Conservation (phyloP, 768 basidiomycete genomes). For the Termitomyces sp. region DNA sequence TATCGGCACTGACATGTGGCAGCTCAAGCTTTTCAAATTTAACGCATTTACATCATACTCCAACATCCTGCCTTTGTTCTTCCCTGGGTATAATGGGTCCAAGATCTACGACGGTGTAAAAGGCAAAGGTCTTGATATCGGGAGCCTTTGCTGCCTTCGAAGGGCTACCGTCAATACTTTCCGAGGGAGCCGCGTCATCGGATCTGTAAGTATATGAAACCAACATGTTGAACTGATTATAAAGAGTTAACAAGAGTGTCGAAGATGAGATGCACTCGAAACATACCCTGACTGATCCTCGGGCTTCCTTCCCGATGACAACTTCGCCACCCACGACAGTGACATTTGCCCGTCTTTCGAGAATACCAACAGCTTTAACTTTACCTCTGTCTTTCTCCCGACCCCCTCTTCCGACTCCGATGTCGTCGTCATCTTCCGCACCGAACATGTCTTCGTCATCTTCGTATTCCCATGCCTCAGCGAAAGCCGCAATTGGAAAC, state of each 20-base stretch:
- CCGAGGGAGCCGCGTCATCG: slow-evolving; percentile 72
- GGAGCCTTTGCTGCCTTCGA: slow-evolving; percentile 44
- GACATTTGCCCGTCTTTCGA: slow-evolving; percentile 87
- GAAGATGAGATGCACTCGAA: background rate
- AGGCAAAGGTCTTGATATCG: slow-evolving; percentile 85
- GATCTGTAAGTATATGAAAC: slow-evolving; percentile 92
- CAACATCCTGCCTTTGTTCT: slow-evolving; percentile 21
- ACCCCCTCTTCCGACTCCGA: slow-evolving; percentile 27
- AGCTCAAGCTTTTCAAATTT: background rate
- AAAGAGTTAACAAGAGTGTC: background rate
- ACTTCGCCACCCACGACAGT: slow-evolving; percentile 89
- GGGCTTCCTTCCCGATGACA: slow-evolving; percentile 73
- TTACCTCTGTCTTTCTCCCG: slow-evolving; percentile 41
- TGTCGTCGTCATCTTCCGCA: slow-evolving; percentile 54
- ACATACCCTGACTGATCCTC: slow-evolving; percentile 73
- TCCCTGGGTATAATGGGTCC: slow-evolving; percentile 65
- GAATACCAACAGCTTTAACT: slow-evolving; percentile 64
- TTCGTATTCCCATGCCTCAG: slow-evolving; percentile 98
- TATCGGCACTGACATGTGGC: background rate
- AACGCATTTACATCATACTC: background rate
- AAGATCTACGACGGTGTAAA: slow-evolving; percentile 80
- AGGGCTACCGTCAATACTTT: slow-evolving; percentile 45
- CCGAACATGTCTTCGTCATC: slow-evolving; percentile 92
- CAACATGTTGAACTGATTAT: slow-evolving; percentile 81
- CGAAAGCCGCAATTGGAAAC: slow-evolving; percentile 85